Conservation (phyloP, 179 eudicot species). For the Carnegiea gigantea region DNA sequence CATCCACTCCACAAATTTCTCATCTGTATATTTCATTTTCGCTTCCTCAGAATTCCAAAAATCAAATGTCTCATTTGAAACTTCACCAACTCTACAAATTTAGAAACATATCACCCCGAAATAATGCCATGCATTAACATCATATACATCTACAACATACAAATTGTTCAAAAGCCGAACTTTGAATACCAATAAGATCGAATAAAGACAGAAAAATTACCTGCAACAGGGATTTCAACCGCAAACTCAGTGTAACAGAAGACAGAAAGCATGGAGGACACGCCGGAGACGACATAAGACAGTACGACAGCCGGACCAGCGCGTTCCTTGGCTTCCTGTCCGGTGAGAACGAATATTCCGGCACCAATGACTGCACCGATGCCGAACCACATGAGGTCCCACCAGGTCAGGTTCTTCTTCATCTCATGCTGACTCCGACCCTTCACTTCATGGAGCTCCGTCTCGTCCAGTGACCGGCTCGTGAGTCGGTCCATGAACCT, state of each 20-base stretch:
- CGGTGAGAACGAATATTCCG: conserved; percentile 34
- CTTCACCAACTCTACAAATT: no score
- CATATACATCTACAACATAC: no score
- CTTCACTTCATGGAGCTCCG: conserved; percentile 43
- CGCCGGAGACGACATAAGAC: conserved; percentile 1
- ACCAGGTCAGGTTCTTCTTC: conserved; percentile 54
- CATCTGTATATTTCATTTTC: no score
- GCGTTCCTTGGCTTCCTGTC: background rate
- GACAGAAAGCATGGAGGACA: conserved; percentile 2
- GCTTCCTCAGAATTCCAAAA: no score
- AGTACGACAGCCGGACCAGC: conserved; percentile 7
- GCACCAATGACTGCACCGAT: conserved; percentile 65
- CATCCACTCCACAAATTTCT: no score
- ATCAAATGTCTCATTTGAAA: no score
- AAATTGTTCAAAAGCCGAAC: no score
- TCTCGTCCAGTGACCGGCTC: conserved; percentile 40
- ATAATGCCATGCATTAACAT: no score
- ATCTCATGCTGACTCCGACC: conserved; percentile 45
- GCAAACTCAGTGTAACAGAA: conserved; percentile 9
- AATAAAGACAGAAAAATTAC: background rate
- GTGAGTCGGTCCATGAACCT: conserved; percentile 38
- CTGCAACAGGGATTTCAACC: conserved; percentile 7
- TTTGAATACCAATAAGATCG: no score
- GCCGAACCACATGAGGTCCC: conserved; percentile 68
- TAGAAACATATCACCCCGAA: no score